A percentile compares a stretch with the other conserved stretches of the same genome.
phyloP scores from a whole-genome alignment of 192 early-diverging fungal genomes.

The Chytriomyces confervae region DNA sequence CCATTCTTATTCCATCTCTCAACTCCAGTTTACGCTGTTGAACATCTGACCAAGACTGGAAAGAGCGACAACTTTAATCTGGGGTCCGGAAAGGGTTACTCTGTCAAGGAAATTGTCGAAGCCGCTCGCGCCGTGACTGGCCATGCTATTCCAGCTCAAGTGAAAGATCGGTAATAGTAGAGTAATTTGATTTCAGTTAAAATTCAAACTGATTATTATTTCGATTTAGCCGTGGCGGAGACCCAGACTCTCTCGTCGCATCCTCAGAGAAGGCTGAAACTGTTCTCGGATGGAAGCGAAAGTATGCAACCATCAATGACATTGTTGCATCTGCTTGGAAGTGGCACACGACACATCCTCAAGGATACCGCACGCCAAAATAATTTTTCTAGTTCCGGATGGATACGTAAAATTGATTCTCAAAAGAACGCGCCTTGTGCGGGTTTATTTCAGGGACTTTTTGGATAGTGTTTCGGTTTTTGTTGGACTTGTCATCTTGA shows the following conservation, averaged over 20 bases:
- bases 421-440: too few species aligned
- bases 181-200: background rate
- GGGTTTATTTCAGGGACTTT: too few species aligned
- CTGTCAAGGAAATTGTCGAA: conserved; percentile 89
- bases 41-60: conserved; percentile 70
- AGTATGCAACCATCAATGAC: conserved; percentile 52
- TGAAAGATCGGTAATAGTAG: conserved; percentile 48
- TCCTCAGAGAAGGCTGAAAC: conserved; percentile 57
- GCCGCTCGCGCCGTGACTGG: conserved; percentile 81
- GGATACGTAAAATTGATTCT: background rate
- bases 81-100: conserved; percentile 90
- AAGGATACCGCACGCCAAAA: conserved; percentile 34
- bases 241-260: conserved; percentile 60
- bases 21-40: conserved; percentile 60
- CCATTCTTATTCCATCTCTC: background rate
- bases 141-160: conserved; percentile 75
- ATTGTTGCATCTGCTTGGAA: conserved; percentile 63
- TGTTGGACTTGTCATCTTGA: too few species aligned
- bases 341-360: conserved; percentile 53
- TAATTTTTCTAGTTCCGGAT: background rate
- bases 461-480: too few species aligned
- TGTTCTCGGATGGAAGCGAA: conserved; percentile 57
- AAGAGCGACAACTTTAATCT: conserved; percentile 84
- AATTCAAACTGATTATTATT: background rate
- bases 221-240: conserved; percentile 52